Conservation (phyloP, 1,139 yeast genomes). For the Suhomyces anneliseae region DNA sequence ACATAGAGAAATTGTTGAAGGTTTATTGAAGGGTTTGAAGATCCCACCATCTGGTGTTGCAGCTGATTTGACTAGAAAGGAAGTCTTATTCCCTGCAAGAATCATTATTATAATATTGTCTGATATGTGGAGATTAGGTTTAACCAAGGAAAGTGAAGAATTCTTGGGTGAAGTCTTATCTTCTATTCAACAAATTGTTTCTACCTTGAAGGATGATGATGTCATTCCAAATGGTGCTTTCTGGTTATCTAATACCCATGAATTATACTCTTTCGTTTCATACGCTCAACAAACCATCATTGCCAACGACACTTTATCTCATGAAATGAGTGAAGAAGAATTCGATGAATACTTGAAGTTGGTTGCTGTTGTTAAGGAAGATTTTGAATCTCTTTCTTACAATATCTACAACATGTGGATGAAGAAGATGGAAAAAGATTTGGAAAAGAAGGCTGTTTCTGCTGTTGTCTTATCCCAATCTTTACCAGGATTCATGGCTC, state of each 20-base stretch:
- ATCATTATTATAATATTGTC: slow-evolving; percentile 87
- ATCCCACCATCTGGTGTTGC: slow-evolving; percentile 86
- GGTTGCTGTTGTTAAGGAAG: slow-evolving; percentile 91
- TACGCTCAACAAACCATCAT: slow-evolving; percentile 90
- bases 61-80: slow-evolving; percentile 81
- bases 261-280: slow-evolving; percentile 88
- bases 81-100: slow-evolving; percentile 95
- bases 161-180: slow-evolving; percentile 88
- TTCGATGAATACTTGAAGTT: slow-evolving; percentile 86
- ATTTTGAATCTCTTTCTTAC: slow-evolving; percentile 88
- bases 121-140: slow-evolving; percentile 98
- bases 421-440: slow-evolving; percentile 88
- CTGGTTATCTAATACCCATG: slow-evolving; percentile 97
- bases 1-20: slow-evolving; percentile 84
- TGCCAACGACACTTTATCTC: slow-evolving; percentile 75
- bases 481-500: slow-evolving; percentile 93
- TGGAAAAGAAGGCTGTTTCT: slow-evolving; percentile 89
- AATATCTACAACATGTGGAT: slow-evolving; percentile 97
- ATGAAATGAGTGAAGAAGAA: slow-evolving; percentile 88
- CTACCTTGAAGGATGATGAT: slow-evolving; percentile 75
- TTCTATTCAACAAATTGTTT: slow-evolving; percentile 79
- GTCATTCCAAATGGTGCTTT: slow-evolving; percentile 92
- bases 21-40: slow-evolving; percentile 82
- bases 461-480: slow-evolving; percentile 95
- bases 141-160: slow-evolving; percentile 88